Evolutionary conservation across 192 early-diverging fungal species (phyloP), one percentile per base, ranked within the genome.

Genomic region (Gaertneriomyces sp.): DNA sequence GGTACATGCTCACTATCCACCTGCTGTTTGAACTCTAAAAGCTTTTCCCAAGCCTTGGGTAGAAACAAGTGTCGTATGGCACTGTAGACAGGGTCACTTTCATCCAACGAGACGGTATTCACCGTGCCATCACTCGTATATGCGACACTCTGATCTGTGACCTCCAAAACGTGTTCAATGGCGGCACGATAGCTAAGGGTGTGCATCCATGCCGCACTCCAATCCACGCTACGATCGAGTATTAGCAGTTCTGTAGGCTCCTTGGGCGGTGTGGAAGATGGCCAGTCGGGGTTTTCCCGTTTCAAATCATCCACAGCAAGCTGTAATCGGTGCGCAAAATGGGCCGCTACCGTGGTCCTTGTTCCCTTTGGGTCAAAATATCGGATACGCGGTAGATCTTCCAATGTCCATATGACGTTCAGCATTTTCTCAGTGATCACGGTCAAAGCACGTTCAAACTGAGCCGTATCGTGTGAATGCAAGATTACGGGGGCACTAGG

Each of bases 331-430:
- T 42, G 58, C 19, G 81, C 77, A 53, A 75, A 59, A 14, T 63
- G 73, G 40, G 65, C 71, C 8, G 78, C 54, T 6, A 82, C 54
- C 17, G 65, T 69, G n/a, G 39, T 45, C 4, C 60, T 17, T 80
- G 64, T 87, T 66, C 55, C 89, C 50, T 89, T 86, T 39, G 92
- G 89, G 65, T 93, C 87, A 72, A 89, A 88, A 60, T 92, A 98
- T 54, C 95, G 82, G 61, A 99, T 93, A 16, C 47, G 46, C 7
- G 81, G 81, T 11, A 33, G 14, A 42, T 83, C 79, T 11, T 63
- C 76, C 6, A 83, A 60, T 5, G 81, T 81, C 50, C 60, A 67
- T 10, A 83, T 59, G 7, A 83, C 55, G 8, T 78, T 80, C 20
- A 73, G 39, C 61, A 83, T 58, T 72, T 78, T 52, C 25, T 71